Evolutionary conservation across 768 basidiomycete genomes (phyloP).

Genomic region (Kwoniella heveanensis): DNA sequence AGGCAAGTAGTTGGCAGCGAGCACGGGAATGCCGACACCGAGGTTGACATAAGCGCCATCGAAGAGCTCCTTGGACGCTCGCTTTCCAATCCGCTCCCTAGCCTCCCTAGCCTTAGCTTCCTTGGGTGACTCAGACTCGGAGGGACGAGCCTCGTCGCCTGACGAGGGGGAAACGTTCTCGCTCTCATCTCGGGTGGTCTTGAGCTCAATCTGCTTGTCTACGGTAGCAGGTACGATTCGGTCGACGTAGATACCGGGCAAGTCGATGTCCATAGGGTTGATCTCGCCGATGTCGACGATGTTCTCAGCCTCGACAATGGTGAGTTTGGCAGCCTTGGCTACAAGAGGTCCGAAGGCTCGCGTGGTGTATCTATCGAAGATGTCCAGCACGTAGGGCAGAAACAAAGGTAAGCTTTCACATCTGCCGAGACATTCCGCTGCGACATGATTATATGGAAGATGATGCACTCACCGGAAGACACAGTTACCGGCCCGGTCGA

Average conservation of each 20-base stretch:
- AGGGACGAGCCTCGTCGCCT: slow-evolving; percentile 14
- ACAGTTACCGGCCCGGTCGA: slow-evolving; percentile 54
- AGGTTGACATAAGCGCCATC: slow-evolving; percentile 57
- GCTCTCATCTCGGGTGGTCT: slow-evolving; percentile 41
- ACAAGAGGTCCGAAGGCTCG: slow-evolving; percentile 47
- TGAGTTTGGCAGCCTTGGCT: slow-evolving; percentile 48
- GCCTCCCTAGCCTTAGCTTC: slow-evolving; percentile 11
- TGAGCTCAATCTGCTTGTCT: slow-evolving; percentile 51
- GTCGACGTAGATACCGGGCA: slow-evolving; percentile 54
- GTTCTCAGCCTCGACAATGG: slow-evolving; percentile 54
- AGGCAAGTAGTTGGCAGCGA: slow-evolving; percentile 55
- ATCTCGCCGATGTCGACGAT: slow-evolving; percentile 54
- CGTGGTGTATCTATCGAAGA: slow-evolving; percentile 55
- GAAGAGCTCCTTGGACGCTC: slow-evolving; percentile 52
- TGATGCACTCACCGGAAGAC: slow-evolving; percentile 44
- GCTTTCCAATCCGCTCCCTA: slow-evolving; percentile 44
- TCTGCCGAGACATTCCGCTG: not conserved
- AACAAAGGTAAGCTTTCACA: slow-evolving; percentile 3
- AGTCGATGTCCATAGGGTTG: slow-evolving; percentile 49
- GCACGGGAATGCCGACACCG: slow-evolving; percentile 58
- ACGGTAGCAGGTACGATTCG: slow-evolving; percentile 51
- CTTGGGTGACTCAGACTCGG: slow-evolving; percentile 5
- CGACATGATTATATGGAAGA: not conserved
- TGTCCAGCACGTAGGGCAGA: too few species aligned
- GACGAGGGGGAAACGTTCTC: slow-evolving; percentile 20